A percentile compares a stretch with the other conserved stretches of the same genome.
Conservation (phyloP, 2,329 filamentous ascomycete genomes). For the Colletotrichum sp. region DNA sequence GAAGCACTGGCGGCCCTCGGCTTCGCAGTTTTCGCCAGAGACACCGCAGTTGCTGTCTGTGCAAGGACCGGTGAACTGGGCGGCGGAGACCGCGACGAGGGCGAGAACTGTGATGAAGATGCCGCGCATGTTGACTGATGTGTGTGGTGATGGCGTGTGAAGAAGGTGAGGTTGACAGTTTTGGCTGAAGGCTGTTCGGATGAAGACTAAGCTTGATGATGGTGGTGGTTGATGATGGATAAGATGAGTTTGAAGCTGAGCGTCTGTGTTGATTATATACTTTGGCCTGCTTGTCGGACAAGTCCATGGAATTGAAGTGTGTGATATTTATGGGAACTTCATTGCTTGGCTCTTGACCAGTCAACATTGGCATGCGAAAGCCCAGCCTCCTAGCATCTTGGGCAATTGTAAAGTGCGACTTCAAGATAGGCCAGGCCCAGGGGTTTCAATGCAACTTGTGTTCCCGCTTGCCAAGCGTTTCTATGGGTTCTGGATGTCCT, state of each 20-base stretch:
- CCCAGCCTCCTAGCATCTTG: background rate
- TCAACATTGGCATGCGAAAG: background rate
- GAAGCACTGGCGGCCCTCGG: conserved; percentile 13
- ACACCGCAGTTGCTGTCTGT: conserved; percentile 7
- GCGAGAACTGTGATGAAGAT: background rate
- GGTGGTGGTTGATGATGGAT: background rate
- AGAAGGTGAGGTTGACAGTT: background rate
- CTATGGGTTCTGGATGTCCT: background rate
- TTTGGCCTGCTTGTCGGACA: background rate
- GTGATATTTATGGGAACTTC: background rate
- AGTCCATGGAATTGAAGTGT: background rate
- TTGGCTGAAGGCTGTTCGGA: background rate
- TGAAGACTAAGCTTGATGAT: background rate
- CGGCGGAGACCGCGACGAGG: background rate
- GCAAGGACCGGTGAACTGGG: conserved; percentile 11
- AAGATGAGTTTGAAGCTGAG: background rate
- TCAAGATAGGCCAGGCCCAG: background rate
- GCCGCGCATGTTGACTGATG: background rate
- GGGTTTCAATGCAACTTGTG: background rate
- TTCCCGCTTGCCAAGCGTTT: background rate
- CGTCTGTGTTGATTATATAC: conserved; percentile 10
- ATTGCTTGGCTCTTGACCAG: background rate
- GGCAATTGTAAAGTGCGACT: background rate
- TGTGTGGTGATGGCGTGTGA: background rate
- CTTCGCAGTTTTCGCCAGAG: conserved; percentile 7